phyloP scores from a whole-genome alignment of 2,329 filamentous ascomycete genomes.

The Neocucurbitaria cava region DNA sequence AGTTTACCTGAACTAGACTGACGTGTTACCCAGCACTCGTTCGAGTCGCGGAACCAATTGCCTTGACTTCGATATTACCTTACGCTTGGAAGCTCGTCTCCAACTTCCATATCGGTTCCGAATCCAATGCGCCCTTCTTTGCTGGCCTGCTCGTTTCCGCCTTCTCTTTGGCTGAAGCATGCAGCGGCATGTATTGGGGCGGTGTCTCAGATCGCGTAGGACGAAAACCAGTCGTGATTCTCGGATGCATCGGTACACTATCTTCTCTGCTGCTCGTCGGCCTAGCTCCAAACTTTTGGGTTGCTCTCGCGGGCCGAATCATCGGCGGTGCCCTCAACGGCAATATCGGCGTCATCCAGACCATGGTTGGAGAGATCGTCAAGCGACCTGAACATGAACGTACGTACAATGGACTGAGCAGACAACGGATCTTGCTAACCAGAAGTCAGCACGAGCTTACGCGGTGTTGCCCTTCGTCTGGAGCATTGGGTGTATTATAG shows the following conservation, averaged over 20 bases:
- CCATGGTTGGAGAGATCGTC: slow-evolving; percentile 90
- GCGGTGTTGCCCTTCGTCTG: slow-evolving; percentile 89
- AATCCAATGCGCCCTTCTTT: slow-evolving; percentile 75
- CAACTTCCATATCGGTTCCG: slow-evolving; percentile 44
- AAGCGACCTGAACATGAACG: slow-evolving; percentile 85
- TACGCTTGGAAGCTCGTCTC: slow-evolving; percentile 62
- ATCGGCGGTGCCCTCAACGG: slow-evolving; percentile 86
- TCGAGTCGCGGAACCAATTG: slow-evolving; percentile 89
- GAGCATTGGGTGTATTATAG: slow-evolving; percentile 88
- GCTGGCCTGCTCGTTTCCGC: slow-evolving; percentile 87
- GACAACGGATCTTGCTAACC: slow-evolving; percentile 60
- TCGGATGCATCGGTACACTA: slow-evolving; percentile 76
- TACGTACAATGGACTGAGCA: slow-evolving; percentile 54
- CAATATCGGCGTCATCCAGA: slow-evolving; percentile 79
- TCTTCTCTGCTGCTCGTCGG: slow-evolving; percentile 83
- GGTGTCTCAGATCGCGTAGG: slow-evolving; percentile 49
- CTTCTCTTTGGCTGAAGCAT: slow-evolving; percentile 84
- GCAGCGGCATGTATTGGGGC: slow-evolving; percentile 74
- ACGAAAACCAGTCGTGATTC: slow-evolving; percentile 49
- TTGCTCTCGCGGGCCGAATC: slow-evolving; percentile 77
- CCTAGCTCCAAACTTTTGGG: slow-evolving; percentile 81
- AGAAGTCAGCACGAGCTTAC: slow-evolving; percentile 80
- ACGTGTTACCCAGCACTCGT: slow-evolving; percentile 72
- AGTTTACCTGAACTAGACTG: slow-evolving; percentile 1
- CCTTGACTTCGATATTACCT: slow-evolving; percentile 91